A percentile compares a stretch with the other conserved stretches of the same genome.
Conservation (phyloP, 257 asterid species). For the Solanum virginianum region DNA sequence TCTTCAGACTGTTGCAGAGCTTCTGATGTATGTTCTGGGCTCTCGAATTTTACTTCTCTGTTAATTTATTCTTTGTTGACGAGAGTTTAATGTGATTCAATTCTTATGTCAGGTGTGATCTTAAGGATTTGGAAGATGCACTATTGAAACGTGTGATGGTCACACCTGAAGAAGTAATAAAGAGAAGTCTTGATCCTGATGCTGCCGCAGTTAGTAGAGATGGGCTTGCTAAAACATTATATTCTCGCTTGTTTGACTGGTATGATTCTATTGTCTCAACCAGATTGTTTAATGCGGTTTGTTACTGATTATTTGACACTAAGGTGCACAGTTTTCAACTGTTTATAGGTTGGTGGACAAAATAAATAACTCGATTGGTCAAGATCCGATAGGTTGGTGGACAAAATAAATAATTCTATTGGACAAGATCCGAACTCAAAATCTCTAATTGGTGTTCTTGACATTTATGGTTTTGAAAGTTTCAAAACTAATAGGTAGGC, state of each 20-base stretch:
- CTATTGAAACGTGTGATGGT: conserved; percentile 96
- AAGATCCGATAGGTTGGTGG: conserved; percentile 97
- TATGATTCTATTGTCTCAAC: conserved; percentile 17
- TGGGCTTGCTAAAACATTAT: conserved; percentile 82
- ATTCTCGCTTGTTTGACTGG: conserved; percentile 98
- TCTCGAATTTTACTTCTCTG: conserved; percentile 2
- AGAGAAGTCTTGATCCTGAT: conserved; percentile 94
- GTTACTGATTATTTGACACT: neutral
- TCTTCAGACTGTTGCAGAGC: conserved; percentile 72
- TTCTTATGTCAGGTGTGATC: conserved; percentile 53
- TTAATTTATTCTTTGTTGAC: neutral
- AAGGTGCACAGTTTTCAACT: neutral
- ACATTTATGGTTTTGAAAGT: conserved; percentile 97
- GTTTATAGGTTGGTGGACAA: conserved; percentile 88
- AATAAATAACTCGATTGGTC: conserved; percentile 84
- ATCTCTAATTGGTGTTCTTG: conserved; percentile 91
- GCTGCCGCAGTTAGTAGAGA: conserved; percentile 84
- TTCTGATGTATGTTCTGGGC: conserved; percentile 54
- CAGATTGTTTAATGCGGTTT: neutral
- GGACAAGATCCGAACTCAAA: conserved; percentile 87
- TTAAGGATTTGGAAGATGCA: conserved; percentile 70
- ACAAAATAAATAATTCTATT: conserved; percentile 76
- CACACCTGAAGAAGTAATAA: conserved; percentile 98
- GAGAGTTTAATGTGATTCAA: conserved; percentile 2
- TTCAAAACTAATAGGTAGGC: conserved; percentile 77